phyloP scores from a whole-genome alignment of 1,284 basidiomycete species.

The Ustilago curta region DNA sequence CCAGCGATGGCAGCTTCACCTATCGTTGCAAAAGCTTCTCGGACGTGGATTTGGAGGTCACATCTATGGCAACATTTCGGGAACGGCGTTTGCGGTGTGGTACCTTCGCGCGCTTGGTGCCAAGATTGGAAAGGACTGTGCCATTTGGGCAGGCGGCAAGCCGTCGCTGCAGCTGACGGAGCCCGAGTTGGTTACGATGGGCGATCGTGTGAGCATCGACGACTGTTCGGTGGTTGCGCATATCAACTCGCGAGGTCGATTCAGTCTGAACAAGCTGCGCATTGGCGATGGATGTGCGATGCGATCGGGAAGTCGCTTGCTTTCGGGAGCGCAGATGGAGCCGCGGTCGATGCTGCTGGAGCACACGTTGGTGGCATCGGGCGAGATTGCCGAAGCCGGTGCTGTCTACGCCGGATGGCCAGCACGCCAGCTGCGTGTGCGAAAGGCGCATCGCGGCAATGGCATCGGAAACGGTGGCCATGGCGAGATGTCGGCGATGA shows the following conservation, averaged over 20 bases:
- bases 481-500: conserved; percentile 46
- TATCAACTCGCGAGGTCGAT: conserved; percentile 69
- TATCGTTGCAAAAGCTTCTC: conserved; percentile 63
- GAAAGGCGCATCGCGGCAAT: conserved; percentile 36
- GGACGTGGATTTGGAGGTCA: conserved; percentile 66
- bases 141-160: conserved; percentile 69
- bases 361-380: conserved; percentile 68
- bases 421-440: conserved; percentile 60
- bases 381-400: conserved; percentile 68
- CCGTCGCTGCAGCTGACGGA: conserved; percentile 68
- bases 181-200: conserved; percentile 68
- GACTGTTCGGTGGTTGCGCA: conserved; percentile 69
- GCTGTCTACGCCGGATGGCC: conserved; percentile 69
- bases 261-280: conserved; percentile 67
- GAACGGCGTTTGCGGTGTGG: conserved; percentile 65
- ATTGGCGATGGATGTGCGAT: conserved; percentile 68
- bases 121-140: conserved; percentile 63
- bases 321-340: conserved; percentile 68
- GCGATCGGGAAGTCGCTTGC: conserved; percentile 65
- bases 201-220: conserved; percentile 65
- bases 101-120: conserved; percentile 67
- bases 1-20: conserved; percentile 68
- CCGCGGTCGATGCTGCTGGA: conserved; percentile 68
- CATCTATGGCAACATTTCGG: conserved; percentile 64
- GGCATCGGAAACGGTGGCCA: conserved; percentile 23